Evolutionary conservation across 495 filamentous ascomycete genomes (phyloP).

Genomic region (Podospora didyma): DNA sequence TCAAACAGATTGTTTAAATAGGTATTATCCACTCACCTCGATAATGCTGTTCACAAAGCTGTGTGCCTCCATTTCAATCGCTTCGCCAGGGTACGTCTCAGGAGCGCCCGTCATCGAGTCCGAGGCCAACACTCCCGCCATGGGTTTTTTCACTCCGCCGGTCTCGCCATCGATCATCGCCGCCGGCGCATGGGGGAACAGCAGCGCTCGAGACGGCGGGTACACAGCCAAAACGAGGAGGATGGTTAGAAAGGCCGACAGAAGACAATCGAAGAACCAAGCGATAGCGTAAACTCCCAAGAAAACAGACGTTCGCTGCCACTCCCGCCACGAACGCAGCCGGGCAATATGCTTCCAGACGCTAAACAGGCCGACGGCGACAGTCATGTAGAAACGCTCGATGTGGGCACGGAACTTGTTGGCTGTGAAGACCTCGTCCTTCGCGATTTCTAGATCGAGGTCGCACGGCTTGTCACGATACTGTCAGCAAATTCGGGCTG

Average conservation of each 20-base stretch:
- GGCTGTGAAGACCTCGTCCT: constrained; percentile 75
- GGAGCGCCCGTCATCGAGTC: constrained; percentile 74
- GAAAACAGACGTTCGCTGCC: constrained; percentile 60
- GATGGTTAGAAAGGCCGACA: constrained; percentile 50
- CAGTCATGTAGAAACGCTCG: constrained; percentile 76
- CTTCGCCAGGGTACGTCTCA: constrained; percentile 76
- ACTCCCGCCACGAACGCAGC: constrained; percentile 73
- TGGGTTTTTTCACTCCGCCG: constrained; percentile 62
- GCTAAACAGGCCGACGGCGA: constrained; percentile 59
- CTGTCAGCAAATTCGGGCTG: too few relatives aligned
- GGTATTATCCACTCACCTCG: too few relatives aligned
- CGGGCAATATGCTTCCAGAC: constrained; percentile 67
- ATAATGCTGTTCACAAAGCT: constrained; percentile 73
- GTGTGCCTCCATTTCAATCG: constrained; percentile 74
- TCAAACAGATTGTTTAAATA: too few relatives aligned
- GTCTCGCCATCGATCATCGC: constrained; percentile 56
- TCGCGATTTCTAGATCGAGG: constrained; percentile 70
- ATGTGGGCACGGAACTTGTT: constrained; percentile 73
- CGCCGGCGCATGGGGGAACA: constrained; percentile 70
- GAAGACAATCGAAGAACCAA: constrained; percentile 64
- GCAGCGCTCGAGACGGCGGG: constrained; percentile 53
- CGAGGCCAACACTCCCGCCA: constrained; percentile 61
- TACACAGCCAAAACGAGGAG: constrained; percentile 61
- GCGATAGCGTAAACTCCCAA: constrained; percentile 61
- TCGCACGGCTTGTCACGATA: too few relatives aligned